Base-by-base conservation (phyloP, 1,284 basidiomycete species). In the Fomitopsis palustris region DNA sequence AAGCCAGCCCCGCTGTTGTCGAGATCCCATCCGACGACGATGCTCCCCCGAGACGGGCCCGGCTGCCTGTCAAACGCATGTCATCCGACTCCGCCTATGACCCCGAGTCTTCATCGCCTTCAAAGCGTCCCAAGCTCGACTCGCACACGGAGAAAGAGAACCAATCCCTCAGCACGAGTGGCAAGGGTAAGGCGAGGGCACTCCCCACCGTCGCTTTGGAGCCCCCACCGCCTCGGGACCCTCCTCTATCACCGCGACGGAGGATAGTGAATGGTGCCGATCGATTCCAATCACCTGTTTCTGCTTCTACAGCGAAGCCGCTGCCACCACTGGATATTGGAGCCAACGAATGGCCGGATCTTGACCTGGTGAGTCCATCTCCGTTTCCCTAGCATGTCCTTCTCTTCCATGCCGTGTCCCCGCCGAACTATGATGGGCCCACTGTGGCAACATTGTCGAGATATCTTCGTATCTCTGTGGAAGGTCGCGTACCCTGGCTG, bases 81-180 rank as follows among this genome's bases (percentile, higher is more conserved):
- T 71, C 70, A 3, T 61, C 67, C 1, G 67, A 67, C 12, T 59
- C 60, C 1, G 58, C 63, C 7, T 61, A 58, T 9, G 64, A 63
- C 21, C 33, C 60, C 0, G 52, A 62, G 7, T 60, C 55, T 2
- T 53, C 47, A 3, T 23, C 27, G 16, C 61, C 67, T 9, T 57
- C 67, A 1, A 75, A 75, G 54, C 69, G 72, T 9, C 58, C 63
- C 8, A 68, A 64, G 51, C 58, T 65, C 0, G 54, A 62, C 2
- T 52, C 63, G 4, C 9, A 31, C 12, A 61, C 57, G 2, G 65
- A 72, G 31, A 75, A 73, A 53, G 72, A 74, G 62, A 73, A 72
- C 47, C 10, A 59, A 2, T 66, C 59, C 16, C 17, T 53, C 17
- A 45, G 54, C 14, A 35, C 35, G 12, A 62, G 64, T 21, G 61